phyloP scores from a whole-genome alignment of 805 yeast genomes.

The Monosporozyma unispora region DNA sequence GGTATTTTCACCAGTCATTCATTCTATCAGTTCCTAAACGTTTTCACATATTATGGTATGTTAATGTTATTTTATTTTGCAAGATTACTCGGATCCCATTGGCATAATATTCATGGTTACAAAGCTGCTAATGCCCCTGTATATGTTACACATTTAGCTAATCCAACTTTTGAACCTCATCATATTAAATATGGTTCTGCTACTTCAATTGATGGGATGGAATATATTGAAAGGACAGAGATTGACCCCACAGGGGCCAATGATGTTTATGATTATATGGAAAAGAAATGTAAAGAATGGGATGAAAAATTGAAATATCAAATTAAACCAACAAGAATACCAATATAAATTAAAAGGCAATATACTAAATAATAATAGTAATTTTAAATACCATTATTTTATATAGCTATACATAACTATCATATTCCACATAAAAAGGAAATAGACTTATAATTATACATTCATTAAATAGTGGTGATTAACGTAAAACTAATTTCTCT shows the following conservation, averaged over 20 bases:
- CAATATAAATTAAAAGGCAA: conserved; percentile 8
- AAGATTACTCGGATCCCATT: conserved; percentile 70
- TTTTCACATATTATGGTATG: conserved; percentile 82
- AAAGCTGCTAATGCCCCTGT: conserved; percentile 84
- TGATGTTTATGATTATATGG: conserved; percentile 59
- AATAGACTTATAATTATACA: not conserved
- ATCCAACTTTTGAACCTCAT: conserved; percentile 39
- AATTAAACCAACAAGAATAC: conserved; percentile 43
- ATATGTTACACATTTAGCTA: conserved; percentile 49
- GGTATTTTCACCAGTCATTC: conserved; percentile 86
- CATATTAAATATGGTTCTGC: conserved; percentile 67
- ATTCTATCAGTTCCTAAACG: conserved; percentile 64
- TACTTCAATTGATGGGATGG: conserved; percentile 53
- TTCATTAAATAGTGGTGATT: not conserved
- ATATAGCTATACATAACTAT: not conserved
- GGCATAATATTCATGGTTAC: conserved; percentile 85
- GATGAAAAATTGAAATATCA: conserved; percentile 66
- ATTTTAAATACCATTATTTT: not conserved
- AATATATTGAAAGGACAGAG: conserved; percentile 46
- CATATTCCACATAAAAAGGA: not conserved
- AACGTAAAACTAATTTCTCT: conserved; percentile 9
- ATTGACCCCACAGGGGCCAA: conserved; percentile 57
- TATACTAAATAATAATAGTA: not conserved
- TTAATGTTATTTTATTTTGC: conserved; percentile 72
- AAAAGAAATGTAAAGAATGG: conserved; percentile 56